Conservation (phyloP, 768 basidiomycete species). For the Termitomyces sp. region DNA sequence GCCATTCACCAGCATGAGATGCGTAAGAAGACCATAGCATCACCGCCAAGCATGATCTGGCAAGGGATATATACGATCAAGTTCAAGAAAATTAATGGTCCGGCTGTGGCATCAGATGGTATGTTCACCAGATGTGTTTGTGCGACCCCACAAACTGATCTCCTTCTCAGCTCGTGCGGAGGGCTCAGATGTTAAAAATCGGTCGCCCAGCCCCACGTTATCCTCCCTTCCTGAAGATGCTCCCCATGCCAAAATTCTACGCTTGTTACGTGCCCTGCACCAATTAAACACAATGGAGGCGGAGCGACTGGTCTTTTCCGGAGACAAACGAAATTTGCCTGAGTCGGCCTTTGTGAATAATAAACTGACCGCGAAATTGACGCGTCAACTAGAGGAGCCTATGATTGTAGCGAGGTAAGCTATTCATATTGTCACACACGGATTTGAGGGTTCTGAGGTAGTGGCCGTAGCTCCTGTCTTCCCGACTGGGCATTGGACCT, state of each 20-base stretch:
- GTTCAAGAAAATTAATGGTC: slow-evolving; percentile 90
- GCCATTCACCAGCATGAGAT: slow-evolving; percentile 92
- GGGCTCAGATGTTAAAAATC: slow-evolving; percentile 46
- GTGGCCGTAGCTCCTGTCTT: slow-evolving; percentile 72
- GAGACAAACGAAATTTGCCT: slow-evolving; percentile 58
- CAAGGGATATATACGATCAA: slow-evolving; percentile 89
- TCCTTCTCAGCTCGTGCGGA: slow-evolving; percentile 34
- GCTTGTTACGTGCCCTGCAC: slow-evolving; percentile 84
- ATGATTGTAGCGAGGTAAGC: slow-evolving; percentile 97
- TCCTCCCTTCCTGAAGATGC: slow-evolving; percentile 84
- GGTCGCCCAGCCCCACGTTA: slow-evolving; percentile 64
- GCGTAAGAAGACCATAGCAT: slow-evolving; percentile 64
- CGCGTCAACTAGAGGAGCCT: slow-evolving; percentile 93
- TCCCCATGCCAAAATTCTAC: slow-evolving; percentile 86
- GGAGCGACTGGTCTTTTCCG: slow-evolving; percentile 53
- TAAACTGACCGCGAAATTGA: slow-evolving; percentile 97
- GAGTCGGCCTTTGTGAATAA: slow-evolving; percentile 95
- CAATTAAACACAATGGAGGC: slow-evolving; percentile 74
- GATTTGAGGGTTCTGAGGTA: slow-evolving; percentile 8
- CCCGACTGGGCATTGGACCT: slow-evolving; percentile 98
- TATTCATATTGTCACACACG: not conserved
- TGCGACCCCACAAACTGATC: not conserved
- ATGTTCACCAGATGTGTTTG: slow-evolving; percentile 22
- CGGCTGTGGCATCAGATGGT: slow-evolving; percentile 65
- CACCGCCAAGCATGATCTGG: slow-evolving; percentile 78